Evolutionary conservation across 768 basidiomycete species (phyloP).

Genomic region (Boletus sensibilis): DNA sequence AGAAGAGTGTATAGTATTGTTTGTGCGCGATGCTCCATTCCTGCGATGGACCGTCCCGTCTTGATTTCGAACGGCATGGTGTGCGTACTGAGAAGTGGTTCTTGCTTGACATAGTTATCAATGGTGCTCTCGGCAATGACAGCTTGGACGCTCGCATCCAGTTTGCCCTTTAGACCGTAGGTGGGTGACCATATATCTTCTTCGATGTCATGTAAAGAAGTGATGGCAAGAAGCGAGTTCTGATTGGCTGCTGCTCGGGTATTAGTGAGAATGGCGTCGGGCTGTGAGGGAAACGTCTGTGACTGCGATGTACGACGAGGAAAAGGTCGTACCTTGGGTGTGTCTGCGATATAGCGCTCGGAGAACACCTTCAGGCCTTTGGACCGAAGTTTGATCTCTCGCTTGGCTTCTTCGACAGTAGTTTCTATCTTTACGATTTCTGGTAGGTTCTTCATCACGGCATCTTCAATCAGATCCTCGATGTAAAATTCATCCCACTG

Average conservation of each 20-base stretch:
- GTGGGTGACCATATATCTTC: slow-evolving; percentile 98
- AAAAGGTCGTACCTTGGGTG: slow-evolving; percentile 54
- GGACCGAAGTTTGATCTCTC: slow-evolving; percentile 60
- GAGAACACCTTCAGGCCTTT: slow-evolving; percentile 65
- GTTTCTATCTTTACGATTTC: slow-evolving; percentile 63
- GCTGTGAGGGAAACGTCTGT: slow-evolving; percentile 37
- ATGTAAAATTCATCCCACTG: slow-evolving; percentile 67
- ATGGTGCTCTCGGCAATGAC: slow-evolving; percentile 50
- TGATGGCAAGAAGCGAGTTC: slow-evolving; percentile 65
- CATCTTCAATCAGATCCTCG: slow-evolving; percentile 55
- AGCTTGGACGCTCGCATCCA: slow-evolving; percentile 85
- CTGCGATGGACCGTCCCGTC: slow-evolving; percentile 75
- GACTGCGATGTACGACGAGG: background rate
- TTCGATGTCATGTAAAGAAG: slow-evolving; percentile 81
- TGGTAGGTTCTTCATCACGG: slow-evolving; percentile 51
- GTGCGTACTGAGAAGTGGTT: slow-evolving; percentile 25
- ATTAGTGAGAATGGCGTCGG: slow-evolving; percentile 64
- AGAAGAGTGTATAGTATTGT: slow-evolving; percentile 96
- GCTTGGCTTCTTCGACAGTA: slow-evolving; percentile 58
- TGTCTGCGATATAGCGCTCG: slow-evolving; percentile 58
- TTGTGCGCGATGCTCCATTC: slow-evolving; percentile 94
- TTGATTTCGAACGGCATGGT: slow-evolving; percentile 91
- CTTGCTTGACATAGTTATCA: slow-evolving; percentile 16
- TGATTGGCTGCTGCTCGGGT: slow-evolving; percentile 53
- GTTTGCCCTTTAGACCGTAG: slow-evolving; percentile 92